Evolutionary conservation across 768 basidiomycete species (phyloP).

Genomic region (Lactifluus subvellereus): DNA sequence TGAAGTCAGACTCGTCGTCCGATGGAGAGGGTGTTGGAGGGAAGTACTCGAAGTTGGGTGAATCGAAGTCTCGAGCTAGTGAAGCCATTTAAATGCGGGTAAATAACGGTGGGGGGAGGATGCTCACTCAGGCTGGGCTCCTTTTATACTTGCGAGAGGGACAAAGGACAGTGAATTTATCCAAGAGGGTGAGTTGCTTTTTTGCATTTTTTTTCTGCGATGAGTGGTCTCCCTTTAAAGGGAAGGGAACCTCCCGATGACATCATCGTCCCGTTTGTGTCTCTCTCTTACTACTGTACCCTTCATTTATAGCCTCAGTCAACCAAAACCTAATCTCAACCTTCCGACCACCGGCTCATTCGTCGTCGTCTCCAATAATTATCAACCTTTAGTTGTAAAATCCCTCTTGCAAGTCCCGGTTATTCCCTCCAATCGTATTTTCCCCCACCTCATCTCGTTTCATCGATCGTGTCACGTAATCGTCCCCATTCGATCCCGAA

Average conservation of each 20-base stretch:
- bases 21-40: constrained; percentile 32
- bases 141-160: constrained; percentile 7
- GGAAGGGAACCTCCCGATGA: constrained; percentile 1
- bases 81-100: constrained; percentile 14
- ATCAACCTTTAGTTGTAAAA: neutral
- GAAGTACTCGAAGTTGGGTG: constrained; percentile 31
- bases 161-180: neutral
- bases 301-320: neutral
- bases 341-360: constrained; percentile 2
- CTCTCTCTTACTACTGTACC: neutral
- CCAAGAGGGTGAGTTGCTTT: neutral
- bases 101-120: neutral
- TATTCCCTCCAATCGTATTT: neutral
- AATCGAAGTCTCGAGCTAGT: constrained; percentile 18
- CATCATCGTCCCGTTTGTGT: constrained; percentile 3
- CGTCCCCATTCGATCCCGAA: neutral
- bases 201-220: constrained; percentile 4
- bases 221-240: constrained; percentile 13
- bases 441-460: neutral
- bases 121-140: neutral
- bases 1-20: constrained; percentile 22
- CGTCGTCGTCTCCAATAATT: constrained; percentile 3
- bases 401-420: neutral
- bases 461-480: constrained; percentile 22
- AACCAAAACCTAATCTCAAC: neutral